A percentile compares a stretch with the other conserved stretches of the same genome.
These are phyloP conservation scores for Isabelozyma gotoi DNA, from an alignment of 805 yeast species.

Conservation along the genomic window DNA sequence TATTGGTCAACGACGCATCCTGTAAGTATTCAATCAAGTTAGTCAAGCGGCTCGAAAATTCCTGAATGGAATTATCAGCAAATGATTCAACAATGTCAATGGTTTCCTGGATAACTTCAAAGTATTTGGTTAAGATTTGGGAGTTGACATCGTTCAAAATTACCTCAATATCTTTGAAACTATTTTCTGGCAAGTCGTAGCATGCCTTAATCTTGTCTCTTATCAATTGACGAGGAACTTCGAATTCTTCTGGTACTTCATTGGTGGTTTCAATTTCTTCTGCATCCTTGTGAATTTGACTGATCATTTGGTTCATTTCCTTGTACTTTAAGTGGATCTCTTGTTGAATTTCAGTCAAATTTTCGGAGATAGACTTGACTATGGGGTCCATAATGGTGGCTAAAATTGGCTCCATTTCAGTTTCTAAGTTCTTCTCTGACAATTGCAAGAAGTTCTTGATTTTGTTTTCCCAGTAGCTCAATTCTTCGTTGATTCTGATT, in stretches of 20 bases:
- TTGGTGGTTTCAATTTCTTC: slow-evolving; percentile 3
- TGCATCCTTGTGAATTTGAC: slow-evolving; percentile 18
- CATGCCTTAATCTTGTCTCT: slow-evolving; percentile 30
- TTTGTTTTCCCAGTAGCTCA: slow-evolving; percentile 30
- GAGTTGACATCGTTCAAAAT: slow-evolving; percentile 26
- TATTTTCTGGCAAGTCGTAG: slow-evolving; percentile 20
- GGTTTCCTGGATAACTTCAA: slow-evolving; percentile 36
- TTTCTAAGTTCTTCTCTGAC: slow-evolving; percentile 29
- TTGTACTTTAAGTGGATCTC: slow-evolving; percentile 30
- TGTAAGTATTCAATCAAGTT: slow-evolving; percentile 21
- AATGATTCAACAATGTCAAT: slow-evolving; percentile 73
- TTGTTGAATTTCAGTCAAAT: slow-evolving; percentile 26
- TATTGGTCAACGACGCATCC: slow-evolving; percentile 8
- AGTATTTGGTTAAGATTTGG: slow-evolving; percentile 27
- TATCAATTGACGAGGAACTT: slow-evolving; percentile 33
- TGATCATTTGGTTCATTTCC: slow-evolving; percentile 26
- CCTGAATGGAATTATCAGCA: slow-evolving; percentile 64
- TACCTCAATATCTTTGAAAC: slow-evolving; percentile 20
- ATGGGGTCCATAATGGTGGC: slow-evolving; percentile 21
- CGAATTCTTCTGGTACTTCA: slow-evolving; percentile 7
- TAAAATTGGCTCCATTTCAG: slow-evolving; percentile 29
- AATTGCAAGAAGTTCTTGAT: slow-evolving; percentile 33
- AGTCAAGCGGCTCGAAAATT: slow-evolving; percentile 61
- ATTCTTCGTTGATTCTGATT: slow-evolving; percentile 26
- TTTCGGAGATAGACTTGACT: slow-evolving; percentile 21